Percentiles rank a stretch among this genome's conserved stretches.
These are phyloP conservation scores for Arabis alpina DNA, from an alignment of 345 rosid species.

Conservation along the genomic window DNA sequence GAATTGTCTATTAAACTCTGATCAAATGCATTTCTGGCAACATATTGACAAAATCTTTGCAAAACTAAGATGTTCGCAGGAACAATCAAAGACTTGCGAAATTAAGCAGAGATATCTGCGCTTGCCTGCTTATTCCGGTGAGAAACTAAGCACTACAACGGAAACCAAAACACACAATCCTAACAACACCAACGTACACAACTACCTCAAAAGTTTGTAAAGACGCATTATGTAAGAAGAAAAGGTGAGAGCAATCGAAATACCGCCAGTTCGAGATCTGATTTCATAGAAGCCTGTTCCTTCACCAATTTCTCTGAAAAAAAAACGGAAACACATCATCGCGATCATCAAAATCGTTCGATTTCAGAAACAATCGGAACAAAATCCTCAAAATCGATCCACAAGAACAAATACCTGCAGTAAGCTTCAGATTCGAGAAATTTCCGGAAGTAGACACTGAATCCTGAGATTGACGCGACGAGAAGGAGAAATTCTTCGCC, in stretches of 20 bases:
- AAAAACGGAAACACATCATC: slow-evolving; percentile 31
- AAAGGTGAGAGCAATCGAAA: slow-evolving; percentile 20
- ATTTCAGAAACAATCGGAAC: slow-evolving; percentile 2
- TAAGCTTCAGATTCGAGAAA: slow-evolving; percentile 77
- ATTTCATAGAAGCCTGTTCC: slow-evolving; percentile 85
- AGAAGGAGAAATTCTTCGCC: slow-evolving; percentile 57
- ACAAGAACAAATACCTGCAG: slow-evolving; percentile 65
- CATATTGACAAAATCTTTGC: neutral
- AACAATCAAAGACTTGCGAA: neutral
- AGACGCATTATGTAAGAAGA: slow-evolving; percentile 24
- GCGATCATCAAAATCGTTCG: slow-evolving; percentile 26
- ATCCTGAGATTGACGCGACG: slow-evolving; percentile 60
- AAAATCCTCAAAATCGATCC: slow-evolving; percentile 2
- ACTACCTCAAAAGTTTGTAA: slow-evolving; percentile 34
- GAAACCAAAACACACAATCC: slow-evolving; percentile 6
- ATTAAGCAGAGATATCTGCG: neutral
- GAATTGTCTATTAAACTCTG: slow-evolving; percentile 12
- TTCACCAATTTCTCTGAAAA: slow-evolving; percentile 79
- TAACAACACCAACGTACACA: neutral
- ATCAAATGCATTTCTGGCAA: neutral
- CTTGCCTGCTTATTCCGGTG: neutral
- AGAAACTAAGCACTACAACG: neutral
- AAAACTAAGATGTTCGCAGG: neutral
- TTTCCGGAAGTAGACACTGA: slow-evolving; percentile 57
- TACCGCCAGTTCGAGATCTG: slow-evolving; percentile 93